Base-by-base conservation (phyloP, 306 rosid genomes). In the Acacia crassicarpa region DNA sequence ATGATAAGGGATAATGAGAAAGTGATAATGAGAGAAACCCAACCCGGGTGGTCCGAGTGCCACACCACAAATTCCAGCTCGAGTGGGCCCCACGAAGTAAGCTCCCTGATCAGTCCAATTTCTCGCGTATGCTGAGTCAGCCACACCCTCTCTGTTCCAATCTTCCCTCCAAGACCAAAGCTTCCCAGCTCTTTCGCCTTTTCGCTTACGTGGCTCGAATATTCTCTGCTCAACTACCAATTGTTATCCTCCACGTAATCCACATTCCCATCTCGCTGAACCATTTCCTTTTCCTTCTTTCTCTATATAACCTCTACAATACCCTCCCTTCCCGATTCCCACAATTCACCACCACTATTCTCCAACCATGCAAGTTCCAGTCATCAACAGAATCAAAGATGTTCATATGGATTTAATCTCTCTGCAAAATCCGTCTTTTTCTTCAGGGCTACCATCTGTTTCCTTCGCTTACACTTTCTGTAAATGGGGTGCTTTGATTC, bases 401-500 rank as follows among this genome's bases (percentile, higher is more conserved):
- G 67, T 92, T 17, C 85, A 77, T 25, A 30, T 77, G 32, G 83
- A 63, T 44, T 49, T 83, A 5, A 62, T 66, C 63, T 80, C 89
- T 20, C 72, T 90, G 15, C 87, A 88, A 85, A 67, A 83, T 77
- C 89, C 56, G 0, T 53, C 85, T 1, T 25, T 89, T 10, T 19
- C 87, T 1, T 49, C 92, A 54, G 77, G 59, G 1, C 13, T 77
- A n/a, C 84, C 84, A 46, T 23, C 77, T 14, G 40, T 83, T 72
- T 85, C 89, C 46, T 65, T 72, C 22, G 45, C 88, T 67, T 72
- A 68, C 43, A 73, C 58, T 63, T 69, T 93, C 66, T 91, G 91
- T 83, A 89, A 85, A 85, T 90, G 91, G 92, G 67, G 91, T 13
- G 92, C 91, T 75, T 6, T 95, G 5, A 53, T 93, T 80, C 83